Evolutionary conservation across 2,329 filamentous ascomycete species (phyloP), one percentile per base, ranked within the genome.

Genomic region (Pseudocercospora crystallina): DNA sequence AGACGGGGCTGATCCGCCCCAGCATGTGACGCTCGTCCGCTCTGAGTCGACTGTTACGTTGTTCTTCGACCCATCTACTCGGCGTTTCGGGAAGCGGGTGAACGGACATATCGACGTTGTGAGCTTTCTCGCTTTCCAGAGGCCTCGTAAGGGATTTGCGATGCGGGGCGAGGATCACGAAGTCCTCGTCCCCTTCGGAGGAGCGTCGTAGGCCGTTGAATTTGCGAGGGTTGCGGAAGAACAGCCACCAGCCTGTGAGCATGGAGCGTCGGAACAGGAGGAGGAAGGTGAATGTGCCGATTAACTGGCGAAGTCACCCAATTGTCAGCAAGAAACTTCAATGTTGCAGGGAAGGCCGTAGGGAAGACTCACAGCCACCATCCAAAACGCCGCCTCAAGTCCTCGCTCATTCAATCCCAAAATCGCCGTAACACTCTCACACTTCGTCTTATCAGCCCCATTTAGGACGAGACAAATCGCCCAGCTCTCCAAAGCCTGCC

Each of bases 251-350:
- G 56, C 86, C 89, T 3, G 75, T 78, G 41, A 90, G 73, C 85
- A 95, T 94, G 13, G 85, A 83, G 70, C 80, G 82, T 43, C 89
- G 85, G 39, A 87, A 86, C 41, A 94, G 81, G 51, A 95, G 80
- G 52, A 90, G 69, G 38, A 90, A 74, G 37, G 87, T 82, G 85
- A 87, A 91, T 46, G 94, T 74, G 10, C 89, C 89, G 62, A 90
- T 90, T 60, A 87, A 78, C 85, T 89, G 32, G n/a, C 59, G 13
- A 38, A n/a, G 38, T 45, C 32, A 46, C 13, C 32, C 29, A 39
- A 31, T 34, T 32, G 49, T 48, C 15, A 47, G 43, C 29, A 9
- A 4, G 7, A 12, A 7, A 15, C n/a, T n/a, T 11, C 2, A 43
- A 3, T 31, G 35, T 29, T 14, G 2, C 12, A 12, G 13, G 8